Evolutionary conservation across 768 basidiomycete genomes (phyloP), one percentile per base, ranked within the genome.

Genomic region (Agaricus bisporus): DNA sequence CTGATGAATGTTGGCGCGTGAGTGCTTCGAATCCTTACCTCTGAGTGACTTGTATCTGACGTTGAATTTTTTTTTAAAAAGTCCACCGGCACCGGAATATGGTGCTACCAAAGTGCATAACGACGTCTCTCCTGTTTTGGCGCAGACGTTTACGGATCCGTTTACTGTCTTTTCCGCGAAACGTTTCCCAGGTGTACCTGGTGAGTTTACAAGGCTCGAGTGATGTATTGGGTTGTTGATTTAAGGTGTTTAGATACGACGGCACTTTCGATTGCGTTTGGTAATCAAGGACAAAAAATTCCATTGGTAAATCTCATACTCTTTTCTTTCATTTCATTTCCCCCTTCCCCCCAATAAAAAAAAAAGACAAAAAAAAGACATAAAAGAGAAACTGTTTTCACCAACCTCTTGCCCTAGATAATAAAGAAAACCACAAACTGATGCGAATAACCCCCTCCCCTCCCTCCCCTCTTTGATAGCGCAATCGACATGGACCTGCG

Each of bases 161-260:
- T 95, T 97, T 63, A 80, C 81, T 10, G 94, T 98, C 0, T 94
- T 75, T 69, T 92, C 91, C 2, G 94, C 94, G 35, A 98, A 98
- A 73, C 83, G 88, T 46, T 98, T 95, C 73, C 92, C 91, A 46
- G 94, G 94, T 47, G 94, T 98, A 41, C 88, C 91, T 71, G 89
- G 91, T 91, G 71, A 65, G 68, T 64, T 35, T 53, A 45, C 35
- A 26, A 44, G 47, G 51, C 44, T 26, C 18, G 44, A 20, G n/a
- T 32, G 25, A 32, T 20, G 15, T 25, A 10, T 11, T 17, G 29
- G 6, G 22, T 3, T 9, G 14, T 18, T 48, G 26, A 51, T 15
- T 36, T 15, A 5, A 44, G 22, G 6, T 41, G 5, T 37, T 14
- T 17, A 89, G 89, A 91, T 68, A 91, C 90, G n/a, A 93, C 91